Base-by-base conservation (phyloP, 345 rosid genomes). In the Gossypium rotundifolium region DNA sequence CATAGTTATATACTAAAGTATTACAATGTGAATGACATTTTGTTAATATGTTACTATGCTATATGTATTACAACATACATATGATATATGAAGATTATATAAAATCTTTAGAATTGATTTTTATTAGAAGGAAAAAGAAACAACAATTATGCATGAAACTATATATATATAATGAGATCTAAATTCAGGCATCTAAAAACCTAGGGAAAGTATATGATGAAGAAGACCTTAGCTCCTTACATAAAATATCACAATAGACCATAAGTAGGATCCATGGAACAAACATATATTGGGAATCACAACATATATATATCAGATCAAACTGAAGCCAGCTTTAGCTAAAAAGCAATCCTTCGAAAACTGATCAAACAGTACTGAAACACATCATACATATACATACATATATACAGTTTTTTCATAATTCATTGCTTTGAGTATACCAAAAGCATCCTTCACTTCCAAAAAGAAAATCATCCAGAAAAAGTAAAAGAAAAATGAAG, bases 361-460 rank as follows among this genome's bases (percentile, higher is more conserved):
- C 51, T 49, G 42, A 69, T 69, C 59, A 9, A 68, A 60, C 22
- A 64, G 72, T 70, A 55, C 58, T 54, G 46, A 72, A 63, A 61
- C 38, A 23, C 51, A 69, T 69, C 70, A 65, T 65, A 18, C 44
- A 4, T 45, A 45, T 25, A 33, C 40, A 5, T 33, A 33, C 40
- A 33, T 33, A 33, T 33, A 33, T 33, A 33, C 40, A 33, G 40
- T 5, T 33, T 33, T 20, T 72, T 67, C 71, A 55, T 38, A 38
- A 25, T 29, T 2, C 58, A 65, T 60, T 18, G 65, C 80, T 84
- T 82, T 53, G 79, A 83, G 75, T 80, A 68, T 45, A 81, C 58
- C 76, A 78, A 59, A 81, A 81, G 79, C 84, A 84, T 78, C 46
- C 54, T 68, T 45, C 73, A 40, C 48, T 55, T 13, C 57, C 2